Percentiles rank a stretch among this genome's conserved stretches.
Evolutionary conservation across 2,329 filamentous ascomycete genomes (phyloP).

Genomic region (Talaromyces sp.): DNA sequence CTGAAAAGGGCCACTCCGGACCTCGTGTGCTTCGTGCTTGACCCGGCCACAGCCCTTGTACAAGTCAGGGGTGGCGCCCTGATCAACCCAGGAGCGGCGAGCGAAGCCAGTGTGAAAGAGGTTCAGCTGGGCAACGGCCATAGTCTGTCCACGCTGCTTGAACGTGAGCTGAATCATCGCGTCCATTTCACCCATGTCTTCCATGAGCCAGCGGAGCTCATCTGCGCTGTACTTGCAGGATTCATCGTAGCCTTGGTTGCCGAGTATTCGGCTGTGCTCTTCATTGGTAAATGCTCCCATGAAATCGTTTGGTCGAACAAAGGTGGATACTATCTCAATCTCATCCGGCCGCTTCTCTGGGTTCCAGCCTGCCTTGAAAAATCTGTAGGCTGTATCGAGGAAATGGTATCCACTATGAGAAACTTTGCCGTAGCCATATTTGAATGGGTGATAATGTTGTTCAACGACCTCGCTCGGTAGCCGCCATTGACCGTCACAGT

Average conservation of each 20-base stretch:
- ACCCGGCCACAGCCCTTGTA: conserved; percentile 1
- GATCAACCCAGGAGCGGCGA: conserved; percentile 1
- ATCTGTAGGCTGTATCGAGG: background rate
- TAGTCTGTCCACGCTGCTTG: background rate
- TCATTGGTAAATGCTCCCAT: background rate
- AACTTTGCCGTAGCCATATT: background rate
- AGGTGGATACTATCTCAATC: background rate
- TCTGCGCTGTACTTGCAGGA: background rate
- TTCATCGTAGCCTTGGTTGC: background rate
- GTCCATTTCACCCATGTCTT: conserved; percentile 1
- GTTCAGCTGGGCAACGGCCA: background rate
- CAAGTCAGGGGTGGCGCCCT: background rate
- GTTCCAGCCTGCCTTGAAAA: background rate
- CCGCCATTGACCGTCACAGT: background rate
- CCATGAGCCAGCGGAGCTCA: background rate
- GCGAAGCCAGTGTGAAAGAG: background rate
- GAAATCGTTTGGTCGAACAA: background rate
- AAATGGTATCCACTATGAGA: conserved; percentile 3
- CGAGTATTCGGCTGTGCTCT: background rate
- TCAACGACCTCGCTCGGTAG: background rate
- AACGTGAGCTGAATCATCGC: background rate
- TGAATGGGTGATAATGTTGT: conserved; percentile 1
- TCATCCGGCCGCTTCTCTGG: background rate
- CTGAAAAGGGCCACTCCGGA: conserved; percentile 1
- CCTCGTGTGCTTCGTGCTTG: conserved; percentile 1